Evolutionary conservation across 176 grass and related monocot species (phyloP), one percentile per base, ranked within the genome.

Genomic region (Leersia perrieri): DNA sequence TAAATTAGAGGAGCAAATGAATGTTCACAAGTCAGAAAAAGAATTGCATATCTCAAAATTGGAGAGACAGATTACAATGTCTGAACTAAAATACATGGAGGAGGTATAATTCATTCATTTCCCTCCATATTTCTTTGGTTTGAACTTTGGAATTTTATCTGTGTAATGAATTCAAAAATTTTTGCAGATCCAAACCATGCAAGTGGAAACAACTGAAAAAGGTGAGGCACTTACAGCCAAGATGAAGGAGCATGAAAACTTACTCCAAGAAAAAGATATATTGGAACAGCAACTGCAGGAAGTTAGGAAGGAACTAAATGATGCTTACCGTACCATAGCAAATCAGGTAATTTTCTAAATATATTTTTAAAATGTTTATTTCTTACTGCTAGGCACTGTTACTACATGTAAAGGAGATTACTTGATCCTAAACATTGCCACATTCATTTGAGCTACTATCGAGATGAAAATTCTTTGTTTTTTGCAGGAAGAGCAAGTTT

Each of bases 51-150:
- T 95, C 74, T 99, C 91, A 61, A 91, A 99, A 85, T 89, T 99
- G 33, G 84, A 99, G 85, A 86, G 81, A 39, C 91, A 99, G 63
- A 79, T 93, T 31, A 85, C 93, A 83, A 58, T 95, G 67, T 91
- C 96, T 51, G 93, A 95, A 72, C 82, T 74, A 79, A 99, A 81
- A 70, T 99, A 87, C 82, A 88, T 92, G 87, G 87, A 95, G 75
- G 90, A 99, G 95, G 95, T 98, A 85, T 10, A 25, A 57, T 76
- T 15, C 42, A 66, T 72, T 76, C 83, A 38, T 80, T 10, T 83
- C 67, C 81, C 67, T 68, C 42, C 16, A 75, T 64, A 77, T 22
- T 68, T 58, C 28, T 47, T 67, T 38, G 9, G 8, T 47, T 71
- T 83, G 63, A 9, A 65, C 60, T 68, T 40, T 84, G 11, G 14